Evolutionary conservation across 176 grass and related monocot species (phyloP), one percentile per base, ranked within the genome.

Genomic region (Hordeum vulgare): DNA sequence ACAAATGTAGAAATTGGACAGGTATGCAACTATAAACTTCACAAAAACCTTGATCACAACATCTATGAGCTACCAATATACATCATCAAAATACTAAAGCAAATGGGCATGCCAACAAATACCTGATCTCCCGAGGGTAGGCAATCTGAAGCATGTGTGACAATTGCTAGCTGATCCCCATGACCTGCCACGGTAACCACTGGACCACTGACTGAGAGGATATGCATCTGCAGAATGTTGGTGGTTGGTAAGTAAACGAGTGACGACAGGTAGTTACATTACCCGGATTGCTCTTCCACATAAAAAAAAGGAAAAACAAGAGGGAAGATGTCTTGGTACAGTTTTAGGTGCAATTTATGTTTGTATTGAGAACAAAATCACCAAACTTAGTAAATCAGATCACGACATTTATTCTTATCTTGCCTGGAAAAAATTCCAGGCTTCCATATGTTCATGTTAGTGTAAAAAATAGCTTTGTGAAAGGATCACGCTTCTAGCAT

Each of bases 61-160:
- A 62, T 18, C 59, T 64, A 78, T 2, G 25, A 11, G 56, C 57
- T n/a, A 34, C 26, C 11, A 44, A 66, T 65, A 73, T 73, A 47
- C 21, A 51, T 17, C 49, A 63, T 85, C 24, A 37, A 44, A 31
- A 54, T 26, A 28, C 24, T 60, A 81, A 45, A n/a, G 14, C 1
- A 56, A 82, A 72, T 28, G 28, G 63, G 53, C 37, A 78, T 44
- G 33, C 56, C 9, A 3, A 27, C 7, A 45, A 45, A 53, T 47
- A 98, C 96, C 93, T 98, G 96, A 79, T 93, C 96, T 82, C 96
- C 96, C 59, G 96, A 98, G 54, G 92, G 81, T 37, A 95, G 93
- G 81, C 96, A 93, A 75, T 91, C 90, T 62, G 96, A 98, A 91
- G 90, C 86, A 93, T 98, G 96, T 37, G 89, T 88, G 39, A 98